A percentile compares a stretch with the other conserved stretches of the same genome.
phyloP scores from a whole-genome alignment of 345 rosid species.

The Turritis glabra region DNA sequence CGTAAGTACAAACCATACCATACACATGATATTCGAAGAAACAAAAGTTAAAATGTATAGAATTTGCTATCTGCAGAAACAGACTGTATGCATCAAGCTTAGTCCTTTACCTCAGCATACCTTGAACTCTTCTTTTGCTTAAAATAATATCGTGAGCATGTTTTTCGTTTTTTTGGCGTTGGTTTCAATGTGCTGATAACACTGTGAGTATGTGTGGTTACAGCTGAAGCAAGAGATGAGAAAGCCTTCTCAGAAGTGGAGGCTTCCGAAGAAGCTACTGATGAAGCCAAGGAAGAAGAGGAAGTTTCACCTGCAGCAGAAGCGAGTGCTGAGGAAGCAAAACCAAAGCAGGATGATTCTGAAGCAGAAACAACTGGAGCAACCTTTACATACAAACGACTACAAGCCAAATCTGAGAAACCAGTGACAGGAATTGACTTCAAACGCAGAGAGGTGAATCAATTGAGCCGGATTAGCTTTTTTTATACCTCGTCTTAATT shows the following conservation, averaged over 20 bases:
- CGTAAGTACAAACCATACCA: background rate
- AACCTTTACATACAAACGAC: constrained; percentile 70
- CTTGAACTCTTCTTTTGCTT: background rate
- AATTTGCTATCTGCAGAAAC: background rate
- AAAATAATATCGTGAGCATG: background rate
- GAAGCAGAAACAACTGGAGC: constrained; percentile 39
- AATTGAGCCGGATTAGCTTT: background rate
- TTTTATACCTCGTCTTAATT: background rate
- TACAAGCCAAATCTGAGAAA: constrained; percentile 74
- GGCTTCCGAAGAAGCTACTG: constrained; percentile 49
- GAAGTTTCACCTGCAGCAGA: constrained; percentile 47
- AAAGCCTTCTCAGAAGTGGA: constrained; percentile 52
- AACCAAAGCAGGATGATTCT: constrained; percentile 49
- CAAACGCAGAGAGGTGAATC: constrained; percentile 82
- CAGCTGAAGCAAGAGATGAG: constrained; percentile 53
- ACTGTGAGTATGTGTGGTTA: constrained; percentile 1
- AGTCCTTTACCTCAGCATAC: background rate
- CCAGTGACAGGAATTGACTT: constrained; percentile 88
- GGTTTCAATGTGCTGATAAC: background rate
- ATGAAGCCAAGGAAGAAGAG: constrained; percentile 48
- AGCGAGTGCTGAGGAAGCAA: constrained; percentile 50
- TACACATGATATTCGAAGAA: background rate
- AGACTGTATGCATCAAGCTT: background rate
- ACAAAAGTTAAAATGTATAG: background rate
- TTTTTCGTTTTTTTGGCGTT: background rate